These are phyloP conservation scores for Coemansia sp. DNA, from an alignment of 192 early-diverging fungal genomes.

Conservation along the genomic window DNA sequence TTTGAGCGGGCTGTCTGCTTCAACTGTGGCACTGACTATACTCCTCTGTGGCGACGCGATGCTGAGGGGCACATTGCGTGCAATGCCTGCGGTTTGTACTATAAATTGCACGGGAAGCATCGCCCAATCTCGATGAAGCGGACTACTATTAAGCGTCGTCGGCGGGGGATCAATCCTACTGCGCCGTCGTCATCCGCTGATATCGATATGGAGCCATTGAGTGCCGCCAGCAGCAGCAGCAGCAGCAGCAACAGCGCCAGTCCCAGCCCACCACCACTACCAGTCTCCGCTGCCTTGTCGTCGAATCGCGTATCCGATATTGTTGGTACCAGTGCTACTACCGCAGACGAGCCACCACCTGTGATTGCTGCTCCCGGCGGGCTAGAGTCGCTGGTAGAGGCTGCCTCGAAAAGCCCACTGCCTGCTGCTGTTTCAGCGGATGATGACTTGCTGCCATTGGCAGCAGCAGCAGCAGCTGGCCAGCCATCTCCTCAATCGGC, in stretches of 20 bases:
- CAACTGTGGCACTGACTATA: slow-evolving; percentile 73
- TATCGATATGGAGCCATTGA: not conserved
- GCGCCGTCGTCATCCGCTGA: not conserved
- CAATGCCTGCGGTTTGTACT: slow-evolving; percentile 94
- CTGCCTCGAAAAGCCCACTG: slow-evolving; percentile 22
- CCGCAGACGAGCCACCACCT: not conserved
- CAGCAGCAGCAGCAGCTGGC: too few relatives aligned
- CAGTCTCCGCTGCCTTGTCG: not conserved
- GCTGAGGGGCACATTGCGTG: slow-evolving; percentile 73
- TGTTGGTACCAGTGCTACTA: not conserved
- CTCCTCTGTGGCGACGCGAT: slow-evolving; percentile 80
- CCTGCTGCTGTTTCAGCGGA: not conserved
- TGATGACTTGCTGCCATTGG: not conserved
- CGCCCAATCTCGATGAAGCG: slow-evolving; percentile 79
- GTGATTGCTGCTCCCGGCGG: not conserved
- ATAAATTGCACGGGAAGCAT: slow-evolving; percentile 74
- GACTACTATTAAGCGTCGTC: slow-evolving; percentile 71
- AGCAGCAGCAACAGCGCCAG: slow-evolving; percentile 17
- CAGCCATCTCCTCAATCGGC: not conserved
- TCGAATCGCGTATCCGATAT: not conserved
- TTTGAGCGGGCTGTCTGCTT: slow-evolving; percentile 54
- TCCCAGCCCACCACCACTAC: slow-evolving; percentile 3
- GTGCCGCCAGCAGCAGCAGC: slow-evolving; percentile 2
- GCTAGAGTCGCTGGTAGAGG: slow-evolving; percentile 26
- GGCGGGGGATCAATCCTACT: slow-evolving; percentile 50